phyloP scores from a whole-genome alignment of 2,329 filamentous ascomycete genomes.

The Phoma herbarum region DNA sequence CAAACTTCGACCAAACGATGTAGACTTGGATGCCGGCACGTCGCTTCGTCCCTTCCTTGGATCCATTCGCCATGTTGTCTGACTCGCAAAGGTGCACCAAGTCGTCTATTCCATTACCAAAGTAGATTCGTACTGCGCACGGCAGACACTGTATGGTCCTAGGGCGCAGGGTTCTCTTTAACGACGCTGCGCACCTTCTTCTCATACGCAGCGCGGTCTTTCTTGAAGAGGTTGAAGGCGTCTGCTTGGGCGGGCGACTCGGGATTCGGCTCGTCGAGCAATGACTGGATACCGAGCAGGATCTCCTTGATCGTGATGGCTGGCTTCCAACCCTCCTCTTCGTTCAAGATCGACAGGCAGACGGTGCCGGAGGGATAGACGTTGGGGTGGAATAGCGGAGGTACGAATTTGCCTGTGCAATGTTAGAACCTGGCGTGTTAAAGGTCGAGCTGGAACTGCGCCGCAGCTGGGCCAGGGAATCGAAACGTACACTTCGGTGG shows the following conservation, averaged over 20 bases:
- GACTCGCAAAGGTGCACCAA: background rate
- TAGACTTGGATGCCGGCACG: background rate
- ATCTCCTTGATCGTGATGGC: slow-evolving; percentile 99
- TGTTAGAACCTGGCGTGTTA: slow-evolving; percentile 2
- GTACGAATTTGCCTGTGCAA: slow-evolving; percentile 89
- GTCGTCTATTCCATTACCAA: background rate
- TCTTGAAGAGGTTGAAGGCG: slow-evolving; percentile 96
- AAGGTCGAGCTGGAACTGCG: background rate
- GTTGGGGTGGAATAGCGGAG: slow-evolving; percentile 96
- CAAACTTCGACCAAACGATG: background rate
- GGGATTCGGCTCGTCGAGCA: slow-evolving; percentile 95
- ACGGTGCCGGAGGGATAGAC: slow-evolving; percentile 98
- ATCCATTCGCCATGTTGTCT: background rate
- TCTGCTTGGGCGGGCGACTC: slow-evolving; percentile 97
- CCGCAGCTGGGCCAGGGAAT: background rate
- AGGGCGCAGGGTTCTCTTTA: slow-evolving; percentile 84
- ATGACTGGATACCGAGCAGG: slow-evolving; percentile 91
- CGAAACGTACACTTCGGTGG: slow-evolving; percentile 88
- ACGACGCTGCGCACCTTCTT: slow-evolving; percentile 86
- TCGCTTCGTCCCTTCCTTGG: background rate
- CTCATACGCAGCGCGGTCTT: slow-evolving; percentile 87
- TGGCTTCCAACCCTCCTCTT: slow-evolving; percentile 98
- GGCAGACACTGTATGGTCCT: slow-evolving; percentile 2
- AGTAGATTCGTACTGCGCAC: background rate
- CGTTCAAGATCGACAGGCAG: slow-evolving; percentile 95